Conservation (phyloP, 1,284 basidiomycete species). For the Ustilago trichophora region DNA sequence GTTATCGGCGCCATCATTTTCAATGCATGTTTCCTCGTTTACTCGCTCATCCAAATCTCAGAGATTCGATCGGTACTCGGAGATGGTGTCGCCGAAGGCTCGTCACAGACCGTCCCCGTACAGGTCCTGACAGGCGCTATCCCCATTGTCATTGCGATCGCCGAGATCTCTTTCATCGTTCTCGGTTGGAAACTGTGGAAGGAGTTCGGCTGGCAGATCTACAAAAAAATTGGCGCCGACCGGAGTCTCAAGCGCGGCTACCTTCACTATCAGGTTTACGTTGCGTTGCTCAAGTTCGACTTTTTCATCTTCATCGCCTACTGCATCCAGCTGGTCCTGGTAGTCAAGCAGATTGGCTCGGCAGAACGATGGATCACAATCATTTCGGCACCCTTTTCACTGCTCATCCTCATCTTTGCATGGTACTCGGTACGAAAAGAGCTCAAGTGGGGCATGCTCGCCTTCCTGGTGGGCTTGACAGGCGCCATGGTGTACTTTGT, state of each 20-base stretch:
- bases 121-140: conserved; percentile 57
- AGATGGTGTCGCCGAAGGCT: conserved; percentile 50
- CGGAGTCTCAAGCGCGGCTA: conserved; percentile 48
- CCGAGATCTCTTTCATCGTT: conserved; percentile 44
- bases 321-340: conserved; percentile 59
- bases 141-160: conserved; percentile 51
- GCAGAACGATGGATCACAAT: conserved; percentile 56
- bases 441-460: conserved; percentile 47
- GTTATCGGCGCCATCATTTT: conserved; percentile 55
- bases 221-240: conserved; percentile 59
- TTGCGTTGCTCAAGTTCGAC: conserved; percentile 59
- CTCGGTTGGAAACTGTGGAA: conserved; percentile 54
- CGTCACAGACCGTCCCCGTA: conserved; percentile 55
- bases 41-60: conserved; percentile 57
- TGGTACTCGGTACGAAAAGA: conserved; percentile 56
- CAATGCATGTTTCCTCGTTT: conserved; percentile 56
- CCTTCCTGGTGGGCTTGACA: conserved; percentile 45
- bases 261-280: conserved; percentile 57
- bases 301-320: conserved; percentile 60
- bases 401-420: conserved; percentile 53
- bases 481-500: conserved; percentile 58
- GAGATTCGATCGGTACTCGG: conserved; percentile 58
- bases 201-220: conserved; percentile 61
- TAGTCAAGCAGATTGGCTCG: conserved; percentile 49
- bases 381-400: conserved; percentile 50